Evolutionary conservation across 768 basidiomycete species (phyloP).

Genomic region (Leccinum subgranulosum): DNA sequence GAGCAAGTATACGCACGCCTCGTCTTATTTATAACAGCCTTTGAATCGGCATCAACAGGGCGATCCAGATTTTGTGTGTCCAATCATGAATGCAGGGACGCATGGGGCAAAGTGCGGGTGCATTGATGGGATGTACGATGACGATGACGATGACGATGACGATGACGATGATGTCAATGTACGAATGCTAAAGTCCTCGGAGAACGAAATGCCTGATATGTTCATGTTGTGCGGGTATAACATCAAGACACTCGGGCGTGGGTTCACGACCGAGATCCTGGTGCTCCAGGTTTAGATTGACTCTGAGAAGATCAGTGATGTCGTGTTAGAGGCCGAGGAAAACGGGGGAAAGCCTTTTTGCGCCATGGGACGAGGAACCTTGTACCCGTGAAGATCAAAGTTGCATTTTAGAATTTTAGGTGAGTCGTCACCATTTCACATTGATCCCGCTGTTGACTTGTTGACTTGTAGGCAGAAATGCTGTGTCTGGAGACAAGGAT

Average conservation of each 20-base stretch:
- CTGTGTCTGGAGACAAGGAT: background rate
- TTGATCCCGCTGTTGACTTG: background rate
- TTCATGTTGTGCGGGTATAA: background rate
- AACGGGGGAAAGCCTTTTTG: background rate
- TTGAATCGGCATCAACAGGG: background rate
- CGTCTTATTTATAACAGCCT: background rate
- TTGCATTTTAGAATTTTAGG: background rate
- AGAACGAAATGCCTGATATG: background rate
- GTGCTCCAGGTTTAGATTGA: background rate
- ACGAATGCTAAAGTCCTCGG: constrained; percentile 11
- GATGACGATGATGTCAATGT: background rate
- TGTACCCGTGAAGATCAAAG: background rate
- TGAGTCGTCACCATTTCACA: background rate
- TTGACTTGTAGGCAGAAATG: background rate
- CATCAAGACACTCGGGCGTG: background rate
- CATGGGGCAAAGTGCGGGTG: background rate
- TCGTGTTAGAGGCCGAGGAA: constrained; percentile 3
- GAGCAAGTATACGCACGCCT: background rate
- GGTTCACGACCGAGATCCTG: background rate
- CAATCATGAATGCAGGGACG: background rate
- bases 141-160: background rate
- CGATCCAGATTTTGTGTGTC: background rate
- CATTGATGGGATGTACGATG: background rate
- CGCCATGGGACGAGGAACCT: background rate
- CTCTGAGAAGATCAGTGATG: constrained; percentile 1